Evolutionary conservation across 768 basidiomycete species (phyloP).

Genomic region (Boletus rubescentipes): DNA sequence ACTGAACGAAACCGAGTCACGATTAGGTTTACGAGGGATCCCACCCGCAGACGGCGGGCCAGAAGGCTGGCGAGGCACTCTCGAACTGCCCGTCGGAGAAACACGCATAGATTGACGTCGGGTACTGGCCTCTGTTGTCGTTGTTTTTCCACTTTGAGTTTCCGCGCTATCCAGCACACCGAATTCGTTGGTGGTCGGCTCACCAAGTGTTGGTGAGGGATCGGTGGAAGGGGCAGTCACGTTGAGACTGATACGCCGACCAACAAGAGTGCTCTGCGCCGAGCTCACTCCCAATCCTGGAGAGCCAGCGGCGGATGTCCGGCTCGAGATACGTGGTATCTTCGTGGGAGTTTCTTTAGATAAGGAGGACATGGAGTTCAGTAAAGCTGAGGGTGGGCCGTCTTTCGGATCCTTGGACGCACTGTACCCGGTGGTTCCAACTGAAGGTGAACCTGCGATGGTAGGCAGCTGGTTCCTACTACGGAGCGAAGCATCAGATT

Average conservation of each 20-base stretch:
- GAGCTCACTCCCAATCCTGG: slow-evolving; percentile 65
- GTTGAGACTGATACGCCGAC: slow-evolving; percentile 67
- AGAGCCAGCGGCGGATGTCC: slow-evolving; percentile 71
- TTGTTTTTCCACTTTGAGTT: slow-evolving; percentile 41
- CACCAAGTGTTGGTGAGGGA: slow-evolving; percentile 55
- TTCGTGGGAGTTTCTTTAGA: slow-evolving; percentile 89
- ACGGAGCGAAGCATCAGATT: slow-evolving; percentile 79
- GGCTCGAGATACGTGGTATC: slow-evolving; percentile 89
- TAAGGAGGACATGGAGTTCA: slow-evolving; percentile 51
- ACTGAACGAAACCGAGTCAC: slow-evolving; percentile 78
- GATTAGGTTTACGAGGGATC: slow-evolving; percentile 62
- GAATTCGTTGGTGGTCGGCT: slow-evolving; percentile 65
- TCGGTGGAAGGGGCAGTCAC: slow-evolving; percentile 58
- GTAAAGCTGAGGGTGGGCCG: slow-evolving; percentile 49
- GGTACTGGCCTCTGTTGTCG: slow-evolving; percentile 32
- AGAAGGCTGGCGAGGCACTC: slow-evolving; percentile 65
- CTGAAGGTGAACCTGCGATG: slow-evolving; percentile 92
- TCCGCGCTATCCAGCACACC: slow-evolving; percentile 73
- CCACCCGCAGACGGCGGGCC: slow-evolving; percentile 44
- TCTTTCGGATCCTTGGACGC: slow-evolving; percentile 57
- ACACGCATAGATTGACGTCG: slow-evolving; percentile 59
- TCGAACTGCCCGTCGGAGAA: slow-evolving; percentile 63
- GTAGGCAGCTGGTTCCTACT: slow-evolving; percentile 78
- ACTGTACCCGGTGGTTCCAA: slow-evolving; percentile 59
- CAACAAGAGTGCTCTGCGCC: slow-evolving; percentile 46